Percentiles rank a stretch among this genome's conserved stretches.
Conservation (phyloP, 1,284 basidiomycete species). For the Pseudozyma hubeiensis region DNA sequence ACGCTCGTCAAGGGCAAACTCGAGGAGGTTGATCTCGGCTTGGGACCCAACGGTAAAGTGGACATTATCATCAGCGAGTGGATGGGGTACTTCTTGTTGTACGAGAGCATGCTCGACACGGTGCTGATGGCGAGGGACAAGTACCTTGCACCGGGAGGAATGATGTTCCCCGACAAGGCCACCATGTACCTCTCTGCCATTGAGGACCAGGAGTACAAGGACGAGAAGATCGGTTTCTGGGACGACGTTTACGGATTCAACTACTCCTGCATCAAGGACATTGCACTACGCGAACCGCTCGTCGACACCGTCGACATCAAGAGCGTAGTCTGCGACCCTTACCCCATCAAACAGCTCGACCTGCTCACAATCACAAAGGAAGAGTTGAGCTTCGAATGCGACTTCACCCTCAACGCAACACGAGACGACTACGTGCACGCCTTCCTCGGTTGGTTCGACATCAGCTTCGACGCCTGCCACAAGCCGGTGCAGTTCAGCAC, state of each 20-base stretch:
- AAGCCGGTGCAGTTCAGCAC: conserved; percentile 80
- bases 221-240: conserved; percentile 97
- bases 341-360: conserved; percentile 75
- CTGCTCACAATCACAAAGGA: conserved; percentile 93
- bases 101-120: conserved; percentile 99
- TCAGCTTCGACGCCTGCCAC: conserved; percentile 94
- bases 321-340: conserved; percentile 68
- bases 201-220: conserved; percentile 99
- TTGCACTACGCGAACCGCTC: conserved; percentile 93
- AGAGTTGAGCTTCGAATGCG: conserved; percentile 85
- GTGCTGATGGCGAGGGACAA: conserved; percentile 96
- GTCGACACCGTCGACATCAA: conserved; percentile 86
- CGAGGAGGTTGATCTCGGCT: conserved; percentile 79
- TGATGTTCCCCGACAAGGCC: conserved; percentile 96
- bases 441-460: conserved; percentile 99
- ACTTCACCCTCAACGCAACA: conserved; percentile 84
- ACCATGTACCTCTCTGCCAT: conserved; percentile 95
- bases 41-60: conserved; percentile 67
- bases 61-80: conserved; percentile 99
- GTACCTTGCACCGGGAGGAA: conserved; percentile 85
- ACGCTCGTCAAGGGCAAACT: conserved; percentile 98
- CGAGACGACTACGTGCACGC: conserved; percentile 94
- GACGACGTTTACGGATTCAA: conserved; percentile 99
- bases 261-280: conserved; percentile 99
- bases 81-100: conserved; percentile 86